Base-by-base conservation (phyloP, 345 rosid species). In the Murraya koenigii region DNA sequence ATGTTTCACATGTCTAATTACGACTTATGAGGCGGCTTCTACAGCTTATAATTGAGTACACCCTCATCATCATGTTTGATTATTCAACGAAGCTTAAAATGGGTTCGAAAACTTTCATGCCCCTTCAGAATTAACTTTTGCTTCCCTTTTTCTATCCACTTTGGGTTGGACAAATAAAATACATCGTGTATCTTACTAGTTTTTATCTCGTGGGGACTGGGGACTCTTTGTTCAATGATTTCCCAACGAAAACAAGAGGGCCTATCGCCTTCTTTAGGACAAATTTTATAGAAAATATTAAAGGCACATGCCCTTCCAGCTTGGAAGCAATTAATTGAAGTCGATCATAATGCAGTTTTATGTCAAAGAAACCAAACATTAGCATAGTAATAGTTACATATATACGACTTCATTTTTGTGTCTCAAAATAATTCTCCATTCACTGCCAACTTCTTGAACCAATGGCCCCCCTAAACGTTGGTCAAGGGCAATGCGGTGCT, bases 1-100 rank as follows among this genome's bases (percentile, higher is more conserved):
- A 56, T 71, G 76, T 19, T 17, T 62, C 76, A 71, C 71, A 26
- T 71, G 80, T 72, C 60, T 52, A 25, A 49, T 54, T 63, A 33
- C 1, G 14, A 49, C 49, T 64, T 35, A 33, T 8, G 6, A 8
- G 68, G 32, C 41, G 66, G 74, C 55, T 67, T 33, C 28, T 8
- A 33, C 7, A n/a, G 3, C n/a, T 33, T 22, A 20, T 15, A 65
- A 20, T 35, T 65, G 19, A 1, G 41, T 25, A 32, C 19, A 19
- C 20, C 68, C 41, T 64, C 13, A 20, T 19, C 68, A 8, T 25
- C 5, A 5, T 19, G 58, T 32, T 32, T 30, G 26, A 52, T 32
- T 22, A 28, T 49, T 70, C 23, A 49, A 70, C 8, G 4, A 25
- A 6, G 55, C 14, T 44, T 26, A 23, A 41, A 6, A 68, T 25